Evolutionary conservation across 371 early-diverging fungal species (phyloP).

Genomic region (Mucor indicus): DNA sequence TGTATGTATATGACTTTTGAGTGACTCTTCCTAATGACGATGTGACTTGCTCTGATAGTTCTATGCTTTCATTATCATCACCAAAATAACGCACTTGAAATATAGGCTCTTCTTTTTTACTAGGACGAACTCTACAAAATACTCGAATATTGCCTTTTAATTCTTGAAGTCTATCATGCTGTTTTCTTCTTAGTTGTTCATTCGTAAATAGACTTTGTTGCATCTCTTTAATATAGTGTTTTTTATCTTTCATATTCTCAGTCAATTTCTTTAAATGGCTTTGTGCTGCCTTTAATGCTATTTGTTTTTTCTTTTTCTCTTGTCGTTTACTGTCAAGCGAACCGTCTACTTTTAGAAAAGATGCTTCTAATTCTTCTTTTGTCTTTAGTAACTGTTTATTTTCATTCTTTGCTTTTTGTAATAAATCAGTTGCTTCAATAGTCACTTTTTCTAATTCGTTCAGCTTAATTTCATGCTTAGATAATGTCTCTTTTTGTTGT

Average conservation of each 20-base stretch:
- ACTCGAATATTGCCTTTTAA: conserved; percentile 98
- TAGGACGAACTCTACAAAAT: conserved; percentile 94
- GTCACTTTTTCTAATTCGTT: not conserved
- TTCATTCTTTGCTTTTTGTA: not conserved
- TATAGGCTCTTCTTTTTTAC: conserved; percentile 22
- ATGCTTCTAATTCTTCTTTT: not conserved
- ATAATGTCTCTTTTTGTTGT: not conserved
- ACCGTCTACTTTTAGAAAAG: not conserved
- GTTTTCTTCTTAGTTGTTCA: conserved; percentile 73
- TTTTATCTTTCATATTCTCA: conserved; percentile 9
- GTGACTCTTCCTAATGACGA: conserved; percentile 33
- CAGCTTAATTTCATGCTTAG: not conserved
- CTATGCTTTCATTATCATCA: conserved; percentile 51
- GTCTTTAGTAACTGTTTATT: not conserved
- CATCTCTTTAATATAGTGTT: conserved; percentile 36
- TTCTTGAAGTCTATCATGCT: conserved; percentile 95
- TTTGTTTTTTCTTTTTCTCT: not conserved
- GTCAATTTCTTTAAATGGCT: too few species aligned
- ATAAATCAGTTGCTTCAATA: not conserved
- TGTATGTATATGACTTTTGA: conserved; percentile 67
- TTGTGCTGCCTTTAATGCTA: too few species aligned
- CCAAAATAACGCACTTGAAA: conserved; percentile 22
- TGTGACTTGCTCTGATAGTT: conserved; percentile 40
- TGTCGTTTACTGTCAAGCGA: not conserved
- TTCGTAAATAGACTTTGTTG: conserved; percentile 69